Base-by-base conservation (phyloP, 2,329 filamentous ascomycete genomes). In the Cucurbitaria berberidis region DNA sequence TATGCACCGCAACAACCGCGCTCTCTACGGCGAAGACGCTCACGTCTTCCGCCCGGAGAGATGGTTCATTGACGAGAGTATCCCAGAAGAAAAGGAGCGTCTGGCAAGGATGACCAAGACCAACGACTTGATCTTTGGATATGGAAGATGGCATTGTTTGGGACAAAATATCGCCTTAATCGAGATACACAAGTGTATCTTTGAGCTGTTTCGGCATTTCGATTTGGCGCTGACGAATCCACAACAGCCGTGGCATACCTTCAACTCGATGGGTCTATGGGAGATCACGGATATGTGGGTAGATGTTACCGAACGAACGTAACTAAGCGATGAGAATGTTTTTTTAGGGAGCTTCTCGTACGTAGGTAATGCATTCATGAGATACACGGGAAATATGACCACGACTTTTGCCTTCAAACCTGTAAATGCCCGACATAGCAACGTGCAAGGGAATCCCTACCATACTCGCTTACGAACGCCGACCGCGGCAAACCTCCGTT, bases 31-130 rank as follows among this genome's bases (percentile, higher is more conserved):
- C 8, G 57, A 63, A 3, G 81, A 84, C 51, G 76, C 77, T 0
- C 69, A 76, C 3, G 60, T 73, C 3, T 83, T 82, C 64, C 73
- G 77, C 1, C 81, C 81, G 0, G 81, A 83, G 66, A 68, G 81
- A 15, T 84, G 81, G 80, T 60, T 82, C 3, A 38, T 71, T 3
- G 63, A 72, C 10, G 55, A 68, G 8, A 59, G 38, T 2, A 30
- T 48, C 7, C 52, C 52, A 3, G 58, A 39, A n/a, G 64, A 60
- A 22, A 66, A 66, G 26, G 66, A 67, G 18, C 59, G 64, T 7
- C 47, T 73, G 18, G 58, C 61, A 15, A 51, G 57, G 10, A 77
- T 77, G 74, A 56, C 55, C 18, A 64, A 58, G 42, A 67, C 62
- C 0, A 70, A 70, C 24, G 72, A 74, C 13, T 59, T 76, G 57